Evolutionary conservation across 768 basidiomycete species (phyloP), one percentile per base, ranked within the genome.

Genomic region (Rhodocollybia butyracea): DNA sequence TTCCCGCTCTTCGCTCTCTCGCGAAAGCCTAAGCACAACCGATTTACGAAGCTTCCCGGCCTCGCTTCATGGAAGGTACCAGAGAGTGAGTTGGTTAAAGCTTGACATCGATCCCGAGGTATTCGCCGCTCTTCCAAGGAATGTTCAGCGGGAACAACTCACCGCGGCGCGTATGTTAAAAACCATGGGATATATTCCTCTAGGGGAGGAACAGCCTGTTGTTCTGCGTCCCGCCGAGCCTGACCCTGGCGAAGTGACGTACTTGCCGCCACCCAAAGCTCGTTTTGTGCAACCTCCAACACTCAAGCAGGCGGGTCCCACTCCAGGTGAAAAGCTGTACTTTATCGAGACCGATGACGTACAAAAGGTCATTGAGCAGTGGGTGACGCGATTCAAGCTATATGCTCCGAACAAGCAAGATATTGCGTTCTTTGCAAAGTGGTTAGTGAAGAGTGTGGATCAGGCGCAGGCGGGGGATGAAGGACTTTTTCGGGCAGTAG

Each of bases 41-140:
- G 78, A 2, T 73, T 80, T 52, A 57, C 66, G 30, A 75, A 70
- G 48, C 71, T 70, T 8, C 64, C 63, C 12, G 65, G 38, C 65
- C 66, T 22, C 61, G 65, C 22, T 68, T 71, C 70, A 0, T 66
- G 80, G 21, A 76, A 73, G 22, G 73, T 87, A 22, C 68, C 81
- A 0, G 77, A 84, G 17, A 73, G 68, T 2, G 84, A 91, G 61
- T 74, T 97, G 38, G n/a, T 68, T 63, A 13, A 75, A 78, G 34
- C 74, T 94, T 22, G 83, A 79, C 11, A 82, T 98, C 62, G 93
- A 94, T 64, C 83, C 83, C 0, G 81, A 77, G 6, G 84, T 91
- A 5, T 94, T 90, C 61, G 71, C 68, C 0, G 72, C 69, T 30
- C 67, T 98, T 2, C 92, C 91, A 0, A 68, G 69, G 1, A 77